Evolutionary conservation across 2,329 filamentous ascomycete species (phyloP), one percentile per base, ranked within the genome.

Genomic region (Berkeleyomyces basicola): DNA sequence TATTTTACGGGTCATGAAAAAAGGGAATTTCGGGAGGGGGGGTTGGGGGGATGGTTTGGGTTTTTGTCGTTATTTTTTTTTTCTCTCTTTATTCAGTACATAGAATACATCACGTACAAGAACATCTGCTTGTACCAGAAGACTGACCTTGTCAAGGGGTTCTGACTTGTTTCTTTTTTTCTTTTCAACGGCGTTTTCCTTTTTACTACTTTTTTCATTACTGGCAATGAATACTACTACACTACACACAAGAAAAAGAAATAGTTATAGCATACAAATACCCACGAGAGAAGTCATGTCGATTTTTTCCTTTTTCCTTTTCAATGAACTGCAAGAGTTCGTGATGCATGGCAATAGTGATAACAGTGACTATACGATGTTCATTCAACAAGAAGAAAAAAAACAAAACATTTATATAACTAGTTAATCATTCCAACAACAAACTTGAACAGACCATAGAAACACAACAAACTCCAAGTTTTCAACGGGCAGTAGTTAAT

Each of bases 81-180:
- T 57, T 11, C n/a, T 47, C 36, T 31, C 46, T 57, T 46, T 49
- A 7, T 47, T 58, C 47, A 58, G 61, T 58, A 62, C 53, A 51
- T 58, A 59, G 42, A 59, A 59, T 47, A 59, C 23, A 59, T 47
- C 11, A 59, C 36, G 58, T 59, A 59, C 43, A 59, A 61, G 16
- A 51, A 47, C n/a, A 33, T 57, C 46, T 46, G 47, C 43, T 59
- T 59, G 58, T 59, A 59, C 58, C 51, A 55, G 51, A 55, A 55
- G 11, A 55, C 31, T 11, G 7, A 7, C 44, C 2, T 39, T 53
- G 6, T 51, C 31, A 33, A 33, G 31, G 16, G 23, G n/a, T n/a
- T 51, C 23, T 51, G 9, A 31, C 9, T 53, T 53, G 49, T 53
- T 53, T 53, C 49, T 36, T 58, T 58, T 7, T 58, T 55, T 55